Percentiles rank a stretch among this genome's conserved stretches.
These are phyloP conservation scores for Trametes sanguinea DNA, from an alignment of 768 basidiomycete species.

Conservation along the genomic window DNA sequence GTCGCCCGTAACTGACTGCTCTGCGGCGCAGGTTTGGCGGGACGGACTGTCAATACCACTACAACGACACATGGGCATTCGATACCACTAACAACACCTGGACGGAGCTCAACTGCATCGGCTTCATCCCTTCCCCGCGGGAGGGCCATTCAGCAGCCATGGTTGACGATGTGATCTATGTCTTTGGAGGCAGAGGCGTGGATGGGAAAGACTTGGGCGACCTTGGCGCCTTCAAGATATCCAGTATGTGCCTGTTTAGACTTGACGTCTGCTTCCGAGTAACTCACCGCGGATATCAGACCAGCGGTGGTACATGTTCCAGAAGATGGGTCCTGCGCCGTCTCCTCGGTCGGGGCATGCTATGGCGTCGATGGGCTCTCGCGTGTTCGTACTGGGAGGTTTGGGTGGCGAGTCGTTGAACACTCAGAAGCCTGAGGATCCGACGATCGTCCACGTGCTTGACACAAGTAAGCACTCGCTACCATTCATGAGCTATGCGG, in stretches of 20 bases:
- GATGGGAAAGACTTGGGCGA: conserved; percentile 96
- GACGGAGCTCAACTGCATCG: conserved; percentile 94
- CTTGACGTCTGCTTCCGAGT: not conserved
- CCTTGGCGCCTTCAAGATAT: conserved; percentile 94
- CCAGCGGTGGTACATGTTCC: conserved; percentile 99
- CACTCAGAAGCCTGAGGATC: conserved; percentile 74
- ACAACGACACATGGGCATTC: conserved; percentile 98
- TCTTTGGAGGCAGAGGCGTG: conserved; percentile 96
- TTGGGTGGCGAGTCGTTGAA: conserved; percentile 92
- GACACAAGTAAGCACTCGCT: conserved; percentile 80
- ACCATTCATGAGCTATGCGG: not conserved
- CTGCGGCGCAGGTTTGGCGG: conserved; percentile 82
- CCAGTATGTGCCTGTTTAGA: conserved; percentile 62
- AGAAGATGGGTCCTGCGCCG: conserved; percentile 98
- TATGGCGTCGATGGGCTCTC: conserved; percentile 91
- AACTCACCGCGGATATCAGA: conserved; percentile 47
- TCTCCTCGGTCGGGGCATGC: conserved; percentile 93
- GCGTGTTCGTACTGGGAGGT: conserved; percentile 93
- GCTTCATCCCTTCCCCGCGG: conserved; percentile 92
- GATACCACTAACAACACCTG: conserved; percentile 79
- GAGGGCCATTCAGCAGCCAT: conserved; percentile 97
- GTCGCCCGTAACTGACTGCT: not conserved
- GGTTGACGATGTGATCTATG: conserved; percentile 96
- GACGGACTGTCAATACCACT: conserved; percentile 97
- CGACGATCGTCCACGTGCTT: conserved; percentile 81